Evolutionary conservation across 768 basidiomycete genomes (phyloP), one percentile per base, ranked within the genome.

Genomic region (Boletus pseudo-olivaceus): DNA sequence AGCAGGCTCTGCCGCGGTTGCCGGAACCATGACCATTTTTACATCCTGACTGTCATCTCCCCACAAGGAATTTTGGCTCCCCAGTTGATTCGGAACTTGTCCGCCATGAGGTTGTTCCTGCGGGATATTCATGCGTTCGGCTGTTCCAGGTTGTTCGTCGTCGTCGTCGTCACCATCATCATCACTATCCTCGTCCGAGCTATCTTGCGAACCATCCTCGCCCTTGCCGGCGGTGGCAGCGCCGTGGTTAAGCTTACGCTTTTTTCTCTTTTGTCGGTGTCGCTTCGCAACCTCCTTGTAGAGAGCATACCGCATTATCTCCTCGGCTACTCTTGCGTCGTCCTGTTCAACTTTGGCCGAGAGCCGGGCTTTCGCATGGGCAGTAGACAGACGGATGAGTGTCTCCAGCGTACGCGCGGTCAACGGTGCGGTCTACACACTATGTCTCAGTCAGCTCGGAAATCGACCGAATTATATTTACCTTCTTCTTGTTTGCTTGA

Each of bases 381-480:
- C 97, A 17, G 96, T 99, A 5, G 97, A 85, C 9, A 99, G 82
- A 77, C 97, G 97, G 71, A 99, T 99, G 45, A 99, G 81, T 0
- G 97, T 99, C 73, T 99, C 97, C 55, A 99, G 84, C 4, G 97
- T 97, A 81, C 97, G 95, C 19, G 97, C 96, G 3, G 97, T 99
- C 62, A 99, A 75, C 10, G 97, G 97, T 5, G 96, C 90, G 5
- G 97, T 99, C 96, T 98, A 62, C 49, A 49, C 15, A 34, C 53
- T 51, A 58, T 41, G 54, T 48, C 60, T 64, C 39, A 50, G 44
- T 58, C 4, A 51, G 51, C 47, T 53, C 37, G 40, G 27, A 41
- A 32, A 44, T 27, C 7, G 34, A 33, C 20, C 40, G 23, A 20
- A 39, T 46, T 2, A 35, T 29, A 30, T 62, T 53, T 61, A 85